These are phyloP conservation scores for Zymoseptoria pseudotritici DNA, from an alignment of 2,329 filamentous ascomycete species.

Conservation along the genomic window DNA sequence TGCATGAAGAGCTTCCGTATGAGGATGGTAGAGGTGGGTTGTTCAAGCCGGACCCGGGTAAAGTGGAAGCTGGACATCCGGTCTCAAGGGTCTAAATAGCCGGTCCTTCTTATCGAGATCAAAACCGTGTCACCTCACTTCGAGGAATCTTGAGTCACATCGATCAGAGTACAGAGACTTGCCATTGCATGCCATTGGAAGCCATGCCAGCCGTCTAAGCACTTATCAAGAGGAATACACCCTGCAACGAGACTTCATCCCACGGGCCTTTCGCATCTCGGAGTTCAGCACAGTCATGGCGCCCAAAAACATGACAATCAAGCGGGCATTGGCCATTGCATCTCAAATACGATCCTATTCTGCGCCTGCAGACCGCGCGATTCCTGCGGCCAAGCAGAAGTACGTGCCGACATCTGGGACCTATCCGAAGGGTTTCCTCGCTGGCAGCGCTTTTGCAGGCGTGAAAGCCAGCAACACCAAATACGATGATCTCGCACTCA, in stretches of 20 bases:
- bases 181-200: neutral
- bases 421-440: slow-evolving; percentile 84
- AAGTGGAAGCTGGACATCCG: neutral
- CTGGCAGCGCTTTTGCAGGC: slow-evolving; percentile 80
- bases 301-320: slow-evolving; percentile 11
- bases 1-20: neutral
- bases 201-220: neutral
- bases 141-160: neutral
- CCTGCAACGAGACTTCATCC: neutral
- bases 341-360: slow-evolving; percentile 49
- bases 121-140: neutral
- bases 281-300: slow-evolving; percentile 11
- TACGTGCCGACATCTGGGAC: slow-evolving; percentile 79
- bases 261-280: neutral
- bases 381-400: slow-evolving; percentile 78
- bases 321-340: slow-evolving; percentile 20
- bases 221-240: neutral
- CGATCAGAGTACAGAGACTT: neutral
- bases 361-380: slow-evolving; percentile 49
- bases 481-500: slow-evolving; percentile 82
- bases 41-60: neutral
- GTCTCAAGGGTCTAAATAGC: neutral
- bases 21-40: neutral
- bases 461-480: slow-evolving; percentile 89
- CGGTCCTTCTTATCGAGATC: neutral